Evolutionary conservation across 257 asterid species (phyloP), one percentile per base, ranked within the genome.

Genomic region (Jaltomata sinuosa): DNA sequence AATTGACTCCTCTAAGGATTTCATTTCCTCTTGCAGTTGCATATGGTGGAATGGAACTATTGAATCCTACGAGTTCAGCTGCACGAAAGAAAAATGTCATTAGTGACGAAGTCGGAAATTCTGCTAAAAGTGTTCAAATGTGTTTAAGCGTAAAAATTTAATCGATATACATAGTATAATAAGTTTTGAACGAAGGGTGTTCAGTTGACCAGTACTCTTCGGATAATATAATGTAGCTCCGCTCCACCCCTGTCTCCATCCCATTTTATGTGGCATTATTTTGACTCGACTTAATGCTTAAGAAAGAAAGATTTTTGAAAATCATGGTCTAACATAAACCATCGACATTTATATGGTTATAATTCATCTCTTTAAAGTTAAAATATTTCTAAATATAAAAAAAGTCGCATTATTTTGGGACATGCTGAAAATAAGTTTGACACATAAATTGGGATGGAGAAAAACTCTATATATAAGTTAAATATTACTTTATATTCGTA

Each of bases 51-150:
- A 91, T 87, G 40, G 8, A 87, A 21, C 21, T 27, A 27, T 87
- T 77, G 59, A 91, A 91, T 11, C 89, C 93, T 11, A 90, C 59
- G 38, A 68, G 45, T 16, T 87, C 22, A 85, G 84, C 93, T 91
- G 88, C 87, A 87, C 27, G 2, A 27, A 21, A 34, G 27, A 18
- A 34, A 67, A 64, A 67, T 14, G n/a, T n/a, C n/a, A n/a, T n/a
- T 3, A 9, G 2, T 36, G 27, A 18, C 0, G 8, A 19, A 67
- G 22, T 67, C 16, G 34, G 40, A 0, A 34, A 4, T 68, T 34
- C 2, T 1, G 2, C 22, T 34, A 67, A n/a, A 67, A 7, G 0
- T 16, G n/a, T n/a, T n/a, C n/a, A n/a, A n/a, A n/a, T n/a, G n/a
- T n/a, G n/a, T n/a, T n/a, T n/a, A n/a, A n/a, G n/a, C n/a, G n/a